Evolutionary conservation across 2,329 filamentous ascomycete genomes (phyloP), one percentile per base, ranked within the genome.

Genomic region (Beauveria varroae): DNA sequence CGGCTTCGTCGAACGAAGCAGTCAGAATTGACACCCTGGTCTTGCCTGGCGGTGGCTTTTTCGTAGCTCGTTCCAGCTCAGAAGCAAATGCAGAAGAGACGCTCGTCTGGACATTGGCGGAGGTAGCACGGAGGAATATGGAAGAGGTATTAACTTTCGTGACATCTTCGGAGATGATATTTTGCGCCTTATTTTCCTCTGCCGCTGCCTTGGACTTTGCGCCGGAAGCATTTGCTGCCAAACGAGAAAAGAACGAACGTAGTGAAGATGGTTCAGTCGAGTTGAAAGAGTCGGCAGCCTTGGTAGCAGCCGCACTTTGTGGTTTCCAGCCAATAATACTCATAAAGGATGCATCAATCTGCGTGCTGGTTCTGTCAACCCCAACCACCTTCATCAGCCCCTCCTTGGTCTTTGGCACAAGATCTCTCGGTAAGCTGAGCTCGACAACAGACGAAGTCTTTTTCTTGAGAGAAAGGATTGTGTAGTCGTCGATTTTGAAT

Each of bases 1-100:
- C 78, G 1, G 85, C 82, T 68, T 95, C 91, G 67, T 96, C 91
- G 70, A 93, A 96, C 0, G 93, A 96, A 20, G 93, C 92, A 0
- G 93, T 97, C 54, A 99, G 76, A 40, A 98, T 90, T 7, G 93
- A 89, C 28, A 99, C 83, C 57, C 86, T 90, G 0, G 95, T 96
- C 12, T 83, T 83, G 71, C 91, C 96, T 0, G 95, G 95, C 0
- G 96, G 95, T 3, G 93, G 91, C 70, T 99, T 99, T 76, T 98
- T 97, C 1, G 96, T 99, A 18, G 96, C 95, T 64, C 96, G 86
- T 75, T 98, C 92, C 12, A 99, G 83, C 71, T 99, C 96, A 1
- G 87, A 82, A 3, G 91, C 86, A 68, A 98, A 91, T 44, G 81
- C 84, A 34, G 83, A 76, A 22, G 84, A 79, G 1, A 97, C 86